Conservation (phyloP, 257 asterid species). For the Solanum microdontum region DNA sequence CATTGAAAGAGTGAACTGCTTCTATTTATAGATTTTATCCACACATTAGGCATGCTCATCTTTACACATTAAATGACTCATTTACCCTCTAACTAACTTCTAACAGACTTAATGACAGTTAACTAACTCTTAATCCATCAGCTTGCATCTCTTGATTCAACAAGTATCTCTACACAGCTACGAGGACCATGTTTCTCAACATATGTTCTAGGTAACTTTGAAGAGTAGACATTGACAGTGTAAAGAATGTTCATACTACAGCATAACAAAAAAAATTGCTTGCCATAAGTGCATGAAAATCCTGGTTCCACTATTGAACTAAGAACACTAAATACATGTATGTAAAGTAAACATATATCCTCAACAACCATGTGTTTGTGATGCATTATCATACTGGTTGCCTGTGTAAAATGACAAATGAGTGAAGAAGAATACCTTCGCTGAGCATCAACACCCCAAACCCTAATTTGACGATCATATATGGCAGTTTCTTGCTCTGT, state of each 20-base stretch:
- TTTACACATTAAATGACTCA: too few relatives aligned
- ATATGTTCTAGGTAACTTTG: not conserved
- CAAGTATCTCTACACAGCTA: not conserved
- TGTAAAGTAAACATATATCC: not conserved
- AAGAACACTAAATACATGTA: not conserved
- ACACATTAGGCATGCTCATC: too few relatives aligned
- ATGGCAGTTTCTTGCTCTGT: constrained; percentile 99
- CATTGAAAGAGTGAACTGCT: too few relatives aligned
- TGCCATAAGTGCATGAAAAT: not conserved
- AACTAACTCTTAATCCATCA: too few relatives aligned
- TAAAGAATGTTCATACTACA: not conserved
- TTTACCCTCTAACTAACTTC: too few relatives aligned
- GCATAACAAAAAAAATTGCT: not conserved
- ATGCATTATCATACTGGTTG: not conserved
- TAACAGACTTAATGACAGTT: too few relatives aligned
- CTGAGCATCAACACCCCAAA: constrained; percentile 99
- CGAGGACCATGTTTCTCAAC: not conserved
- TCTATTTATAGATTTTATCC: too few relatives aligned
- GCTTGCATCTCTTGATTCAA: too few relatives aligned
- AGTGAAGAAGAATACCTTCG: constrained; percentile 37
- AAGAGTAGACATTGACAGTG: not conserved
- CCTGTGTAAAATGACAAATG: not conserved
- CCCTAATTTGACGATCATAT: constrained; percentile 97
- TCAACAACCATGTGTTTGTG: not conserved
- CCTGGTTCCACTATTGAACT: not conserved